Evolutionary conservation across 202 grass and related monocot species (phyloP).

Genomic region (Cymbopogon flexuosus): DNA sequence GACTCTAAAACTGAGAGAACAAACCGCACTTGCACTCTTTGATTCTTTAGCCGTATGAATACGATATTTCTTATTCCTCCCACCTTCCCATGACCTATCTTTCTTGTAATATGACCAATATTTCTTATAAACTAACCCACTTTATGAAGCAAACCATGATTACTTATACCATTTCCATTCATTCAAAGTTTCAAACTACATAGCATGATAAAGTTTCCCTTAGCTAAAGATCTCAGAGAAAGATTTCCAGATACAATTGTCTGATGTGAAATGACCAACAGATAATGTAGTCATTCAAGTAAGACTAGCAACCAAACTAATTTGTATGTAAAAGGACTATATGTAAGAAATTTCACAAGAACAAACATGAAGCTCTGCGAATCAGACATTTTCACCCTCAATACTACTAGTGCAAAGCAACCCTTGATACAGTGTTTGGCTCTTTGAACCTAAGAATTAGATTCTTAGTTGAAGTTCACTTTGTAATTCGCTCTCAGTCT

Average conservation of each 20-base stretch:
- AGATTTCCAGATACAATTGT: neutral
- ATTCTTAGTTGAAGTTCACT: neutral
- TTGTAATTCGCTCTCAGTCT: neutral
- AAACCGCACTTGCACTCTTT: neutral
- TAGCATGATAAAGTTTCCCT: neutral
- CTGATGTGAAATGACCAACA: neutral
- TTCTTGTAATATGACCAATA: neutral
- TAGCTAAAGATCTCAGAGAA: neutral
- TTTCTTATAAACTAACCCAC: neutral
- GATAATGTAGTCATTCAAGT: neutral
- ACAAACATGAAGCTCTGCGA: neutral
- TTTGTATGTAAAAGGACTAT: neutral
- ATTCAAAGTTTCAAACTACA: neutral
- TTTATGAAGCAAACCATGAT: neutral
- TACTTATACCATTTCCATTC: neutral
- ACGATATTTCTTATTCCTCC: neutral
- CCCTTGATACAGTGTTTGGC: neutral
- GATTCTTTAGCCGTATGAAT: neutral
- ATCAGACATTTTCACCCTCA: conserved; percentile 49
- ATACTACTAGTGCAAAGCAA: neutral
- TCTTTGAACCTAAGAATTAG: neutral
- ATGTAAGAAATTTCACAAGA: conserved; percentile 5
- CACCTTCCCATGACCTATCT: neutral
- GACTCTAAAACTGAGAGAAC: neutral
- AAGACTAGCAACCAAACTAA: neutral